Conservation (phyloP, 768 basidiomycete genomes). For the Leccinum uliginosum region DNA sequence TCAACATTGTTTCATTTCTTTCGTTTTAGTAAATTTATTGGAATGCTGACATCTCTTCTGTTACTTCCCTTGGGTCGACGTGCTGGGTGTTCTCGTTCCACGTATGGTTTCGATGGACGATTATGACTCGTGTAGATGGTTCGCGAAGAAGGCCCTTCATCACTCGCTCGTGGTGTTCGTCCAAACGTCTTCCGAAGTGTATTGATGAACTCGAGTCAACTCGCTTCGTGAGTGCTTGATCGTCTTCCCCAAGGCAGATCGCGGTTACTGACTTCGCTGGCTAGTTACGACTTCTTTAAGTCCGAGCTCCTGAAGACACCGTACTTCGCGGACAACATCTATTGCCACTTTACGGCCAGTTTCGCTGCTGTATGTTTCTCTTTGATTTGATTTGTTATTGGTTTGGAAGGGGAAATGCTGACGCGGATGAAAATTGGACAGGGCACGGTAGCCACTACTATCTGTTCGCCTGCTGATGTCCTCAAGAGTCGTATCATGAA, state of each 20-base stretch:
- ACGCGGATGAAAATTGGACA: conserved; percentile 21
- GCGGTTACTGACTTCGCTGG: not conserved
- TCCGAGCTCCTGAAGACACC: conserved; percentile 65
- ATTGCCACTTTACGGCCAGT: conserved; percentile 79
- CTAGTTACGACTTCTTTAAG: conserved; percentile 86
- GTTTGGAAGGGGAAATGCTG: not conserved
- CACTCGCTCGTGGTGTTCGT: conserved; percentile 69
- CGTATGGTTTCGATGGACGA: not conserved
- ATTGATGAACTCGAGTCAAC: conserved; percentile 89
- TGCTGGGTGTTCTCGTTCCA: not conserved
- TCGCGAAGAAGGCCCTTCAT: conserved; percentile 76
- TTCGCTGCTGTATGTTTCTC: conserved; percentile 68
- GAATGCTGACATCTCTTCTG: conserved; percentile 6
- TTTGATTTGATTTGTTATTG: not conserved
- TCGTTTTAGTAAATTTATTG: not conserved
- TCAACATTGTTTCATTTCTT: not conserved
- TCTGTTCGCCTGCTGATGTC: conserved; percentile 87
- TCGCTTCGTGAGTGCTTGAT: conserved; percentile 65
- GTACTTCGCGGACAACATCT: conserved; percentile 79
- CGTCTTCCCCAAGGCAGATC: not conserved
- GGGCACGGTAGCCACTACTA: conserved; percentile 87
- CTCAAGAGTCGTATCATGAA: conserved; percentile 90
- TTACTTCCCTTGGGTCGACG: not conserved
- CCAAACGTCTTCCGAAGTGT: conserved; percentile 86
- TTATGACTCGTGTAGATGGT: conserved; percentile 58